A percentile compares a stretch with the other conserved stretches of the same genome.
Evolutionary conservation across 1,284 basidiomycete species (phyloP).

Genomic region (Sporisorium exsertum): DNA sequence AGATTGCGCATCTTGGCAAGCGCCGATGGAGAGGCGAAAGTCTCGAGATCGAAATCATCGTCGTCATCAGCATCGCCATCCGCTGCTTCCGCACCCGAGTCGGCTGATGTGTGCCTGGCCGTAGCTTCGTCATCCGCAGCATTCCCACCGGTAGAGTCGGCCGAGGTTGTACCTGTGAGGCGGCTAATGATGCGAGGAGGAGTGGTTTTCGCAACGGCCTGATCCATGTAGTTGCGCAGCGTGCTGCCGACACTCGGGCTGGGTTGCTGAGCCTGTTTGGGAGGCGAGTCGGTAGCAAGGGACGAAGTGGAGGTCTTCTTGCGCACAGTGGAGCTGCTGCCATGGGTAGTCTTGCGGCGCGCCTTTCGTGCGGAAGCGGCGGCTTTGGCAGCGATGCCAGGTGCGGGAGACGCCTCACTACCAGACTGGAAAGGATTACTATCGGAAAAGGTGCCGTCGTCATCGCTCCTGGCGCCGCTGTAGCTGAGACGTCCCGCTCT

Average conservation of each 20-base stretch:
- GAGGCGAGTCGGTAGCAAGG: constrained; percentile 9
- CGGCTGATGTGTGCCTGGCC: neutral
- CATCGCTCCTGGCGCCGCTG: constrained; percentile 57
- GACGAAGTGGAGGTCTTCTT: constrained; percentile 29
- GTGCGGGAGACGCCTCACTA: constrained; percentile 69
- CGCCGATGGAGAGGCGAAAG: constrained; percentile 34
- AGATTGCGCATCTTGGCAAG: constrained; percentile 43
- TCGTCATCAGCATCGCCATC: constrained; percentile 22
- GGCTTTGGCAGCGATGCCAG: constrained; percentile 34
- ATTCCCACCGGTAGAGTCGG: constrained; percentile 16
- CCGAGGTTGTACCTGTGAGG: constrained; percentile 21
- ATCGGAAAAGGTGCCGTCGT: constrained; percentile 71
- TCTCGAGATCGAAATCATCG: constrained; percentile 30
- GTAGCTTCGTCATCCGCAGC: constrained; percentile 35
- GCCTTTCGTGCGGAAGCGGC: constrained; percentile 35
- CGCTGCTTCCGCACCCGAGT: constrained; percentile 8
- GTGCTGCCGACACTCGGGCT: constrained; percentile 12
- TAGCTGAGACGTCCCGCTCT: constrained; percentile 30
- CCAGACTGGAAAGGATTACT: constrained; percentile 74
- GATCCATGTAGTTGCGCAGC: constrained; percentile 55
- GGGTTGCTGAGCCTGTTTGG: constrained; percentile 11
- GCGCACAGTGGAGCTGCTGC: constrained; percentile 23
- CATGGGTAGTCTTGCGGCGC: constrained; percentile 43
- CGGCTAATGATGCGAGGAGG: constrained; percentile 48
- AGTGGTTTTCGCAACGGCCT: constrained; percentile 37